Evolutionary conservation across 305 asterid genomes (phyloP).

Genomic region (Plantago rigida): DNA sequence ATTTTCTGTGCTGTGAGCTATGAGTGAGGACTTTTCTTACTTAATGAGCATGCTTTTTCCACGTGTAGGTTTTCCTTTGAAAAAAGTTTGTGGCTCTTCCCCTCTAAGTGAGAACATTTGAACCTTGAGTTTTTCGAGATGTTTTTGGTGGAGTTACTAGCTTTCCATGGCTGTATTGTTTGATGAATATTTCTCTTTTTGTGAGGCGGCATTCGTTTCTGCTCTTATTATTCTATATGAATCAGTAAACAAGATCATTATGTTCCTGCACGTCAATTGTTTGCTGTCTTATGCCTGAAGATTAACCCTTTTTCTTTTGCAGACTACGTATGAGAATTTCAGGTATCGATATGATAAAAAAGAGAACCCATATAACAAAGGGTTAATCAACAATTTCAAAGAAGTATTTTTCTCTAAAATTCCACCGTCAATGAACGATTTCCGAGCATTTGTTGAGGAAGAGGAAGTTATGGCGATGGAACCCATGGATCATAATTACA

Average conservation of each 20-base stretch:
- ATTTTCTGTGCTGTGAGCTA: too few species aligned
- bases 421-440: constrained; percentile 64
- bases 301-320: constrained; percentile 24
- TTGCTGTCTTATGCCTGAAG: constrained; percentile 6
- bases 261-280: not conserved
- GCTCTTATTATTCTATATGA: not conserved
- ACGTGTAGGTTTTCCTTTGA: not conserved
- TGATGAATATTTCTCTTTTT: not conserved
- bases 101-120: too few species aligned
- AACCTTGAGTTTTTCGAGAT: too few species aligned
- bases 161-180: too few species aligned
- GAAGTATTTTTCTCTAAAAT: constrained; percentile 65
- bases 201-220: not conserved
- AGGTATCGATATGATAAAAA: constrained; percentile 57
- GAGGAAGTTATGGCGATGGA: constrained; percentile 44
- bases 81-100: too few species aligned
- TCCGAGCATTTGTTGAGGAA: constrained; percentile 44
- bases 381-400: constrained; percentile 48
- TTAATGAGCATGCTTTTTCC: not conserved
- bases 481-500: constrained; percentile 29
- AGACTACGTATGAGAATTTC: constrained; percentile 88
- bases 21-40: not conserved
- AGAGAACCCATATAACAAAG: constrained; percentile 80
- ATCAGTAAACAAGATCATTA: not conserved
- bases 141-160: too few species aligned